Conservation (phyloP, 257 asterid genomes). For the Solanum infundibuliforme region DNA sequence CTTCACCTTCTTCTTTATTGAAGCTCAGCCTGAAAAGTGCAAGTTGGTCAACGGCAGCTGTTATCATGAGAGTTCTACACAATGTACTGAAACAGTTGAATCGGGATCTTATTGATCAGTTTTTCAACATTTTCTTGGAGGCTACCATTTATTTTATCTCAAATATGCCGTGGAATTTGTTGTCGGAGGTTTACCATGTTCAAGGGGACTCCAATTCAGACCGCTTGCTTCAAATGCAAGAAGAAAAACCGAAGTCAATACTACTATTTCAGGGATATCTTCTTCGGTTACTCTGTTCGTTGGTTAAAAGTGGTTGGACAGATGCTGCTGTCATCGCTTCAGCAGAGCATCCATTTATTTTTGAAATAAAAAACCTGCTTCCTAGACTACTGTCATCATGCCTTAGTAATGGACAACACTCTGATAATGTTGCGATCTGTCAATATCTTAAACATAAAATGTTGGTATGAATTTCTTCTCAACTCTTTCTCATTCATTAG, state of each 20-base stretch:
- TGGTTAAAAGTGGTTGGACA: slow-evolving; percentile 21
- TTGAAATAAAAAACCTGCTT: slow-evolving; percentile 31
- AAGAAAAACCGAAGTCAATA: slow-evolving; percentile 22
- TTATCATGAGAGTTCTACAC: slow-evolving; percentile 44
- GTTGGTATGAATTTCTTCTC: slow-evolving; percentile 36
- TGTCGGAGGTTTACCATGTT: slow-evolving; percentile 25
- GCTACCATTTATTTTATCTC: slow-evolving; percentile 29
- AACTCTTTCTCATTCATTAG: background rate
- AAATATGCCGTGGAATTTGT: slow-evolving; percentile 36
- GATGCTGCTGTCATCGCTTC: slow-evolving; percentile 24
- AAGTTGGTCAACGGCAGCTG: slow-evolving; percentile 36
- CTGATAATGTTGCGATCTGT: slow-evolving; percentile 23
- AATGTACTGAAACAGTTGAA: slow-evolving; percentile 48
- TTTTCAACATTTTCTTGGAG: slow-evolving; percentile 33
- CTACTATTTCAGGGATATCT: slow-evolving; percentile 37
- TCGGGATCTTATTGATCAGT: slow-evolving; percentile 27
- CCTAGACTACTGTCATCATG: slow-evolving; percentile 48
- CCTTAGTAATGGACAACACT: slow-evolving; percentile 26
- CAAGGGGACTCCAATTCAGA: slow-evolving; percentile 11
- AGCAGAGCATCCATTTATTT: slow-evolving; percentile 15
- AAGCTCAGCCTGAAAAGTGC: slow-evolving; percentile 31
- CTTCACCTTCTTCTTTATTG: slow-evolving; percentile 18
- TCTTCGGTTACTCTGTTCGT: slow-evolving; percentile 61
- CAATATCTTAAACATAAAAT: slow-evolving; percentile 72
- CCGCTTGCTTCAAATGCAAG: slow-evolving; percentile 2